Conservation (phyloP, 2,329 filamentous ascomycete species). For the Alternaria triticina region DNA sequence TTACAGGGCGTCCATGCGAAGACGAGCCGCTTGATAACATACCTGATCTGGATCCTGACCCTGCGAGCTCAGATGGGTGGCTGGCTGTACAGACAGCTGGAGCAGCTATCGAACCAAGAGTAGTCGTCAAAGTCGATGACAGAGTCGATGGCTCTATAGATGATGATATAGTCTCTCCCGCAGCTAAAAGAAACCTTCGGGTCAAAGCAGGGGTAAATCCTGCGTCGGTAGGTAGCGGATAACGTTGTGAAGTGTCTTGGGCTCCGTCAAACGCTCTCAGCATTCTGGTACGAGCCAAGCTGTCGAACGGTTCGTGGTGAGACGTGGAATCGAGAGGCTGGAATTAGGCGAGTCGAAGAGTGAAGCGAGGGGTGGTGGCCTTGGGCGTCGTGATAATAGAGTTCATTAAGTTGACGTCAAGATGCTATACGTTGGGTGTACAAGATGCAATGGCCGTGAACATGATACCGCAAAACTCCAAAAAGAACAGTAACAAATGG, state of each 20-base stretch:
- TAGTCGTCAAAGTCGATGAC: background rate
- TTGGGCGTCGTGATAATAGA: slow-evolving; percentile 22
- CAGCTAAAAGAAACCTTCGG: slow-evolving; percentile 26
- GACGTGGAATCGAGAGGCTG: slow-evolving; percentile 3
- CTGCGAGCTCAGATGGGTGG: slow-evolving; percentile 6
- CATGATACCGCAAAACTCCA: slow-evolving; percentile 7
- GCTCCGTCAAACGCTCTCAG: slow-evolving; percentile 21
- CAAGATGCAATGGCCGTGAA: slow-evolving; percentile 7
- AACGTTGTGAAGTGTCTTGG: slow-evolving; percentile 30
- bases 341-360: background rate
- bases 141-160: background rate
- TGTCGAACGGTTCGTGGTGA: slow-evolving; percentile 2
- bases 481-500: background rate
- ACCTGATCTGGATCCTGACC: slow-evolving; percentile 7
- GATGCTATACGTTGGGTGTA: slow-evolving; percentile 17
- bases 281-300: slow-evolving; percentile 25
- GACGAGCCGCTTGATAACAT: background rate
- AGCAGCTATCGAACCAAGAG: slow-evolving; percentile 1
- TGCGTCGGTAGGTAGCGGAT: slow-evolving; percentile 27
- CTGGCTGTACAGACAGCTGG: background rate
- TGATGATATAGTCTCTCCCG: slow-evolving; percentile 16
- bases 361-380: background rate
- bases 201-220: slow-evolving; percentile 28
- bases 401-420: slow-evolving; percentile 31
- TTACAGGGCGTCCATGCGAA: background rate